Evolutionary conservation across 768 basidiomycete genomes (phyloP), one percentile per base, ranked within the genome.

Genomic region (Tricholoma hemisulphureum): DNA sequence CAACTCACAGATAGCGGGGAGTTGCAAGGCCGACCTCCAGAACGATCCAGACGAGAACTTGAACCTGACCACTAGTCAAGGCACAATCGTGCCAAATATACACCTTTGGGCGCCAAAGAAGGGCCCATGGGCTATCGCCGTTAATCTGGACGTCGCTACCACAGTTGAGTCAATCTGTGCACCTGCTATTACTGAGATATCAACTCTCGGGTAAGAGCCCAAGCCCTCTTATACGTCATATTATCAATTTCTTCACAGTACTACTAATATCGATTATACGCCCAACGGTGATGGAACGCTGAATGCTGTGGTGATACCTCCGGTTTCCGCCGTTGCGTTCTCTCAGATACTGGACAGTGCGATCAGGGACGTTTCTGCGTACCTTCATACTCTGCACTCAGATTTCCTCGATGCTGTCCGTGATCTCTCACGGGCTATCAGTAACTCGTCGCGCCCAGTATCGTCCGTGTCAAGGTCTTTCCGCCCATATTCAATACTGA

Each of bases 321-420:
- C 96, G 6, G 78, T 80, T 16, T 85, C 90, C 31, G 93, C 95
- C 65, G 77, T 82, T 11, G 83, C 83, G 2, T 97, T 98, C 75
- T 91, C 93, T 70, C 79, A 84, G 21, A 80, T 91, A 23, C 81
- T 97, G 51, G 82, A 81, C 1, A 77, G 79, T 0, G 79, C 84
- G 5, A 72, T 89, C 9, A 78, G 84, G 41, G 77, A 83, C 0
- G 81, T 81, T 51, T 75, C 78, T 9, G 63, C 68, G 2, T 76
- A 89, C 74, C 72, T 89, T 64, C 62, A 73, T 46, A 63, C 67
- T 57, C 63, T 94, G 64, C 80, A 83, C 53, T 60, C 68, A 58
- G 69, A 79, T 29, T 89, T 89, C 62, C 68, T 73, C n/a, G 62
- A 68, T 13, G 75, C 82, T 45, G 68, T 83, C 5, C 24, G 59